Evolutionary conservation across 345 rosid species (phyloP).

Genomic region (Odontarrhena argentea): DNA sequence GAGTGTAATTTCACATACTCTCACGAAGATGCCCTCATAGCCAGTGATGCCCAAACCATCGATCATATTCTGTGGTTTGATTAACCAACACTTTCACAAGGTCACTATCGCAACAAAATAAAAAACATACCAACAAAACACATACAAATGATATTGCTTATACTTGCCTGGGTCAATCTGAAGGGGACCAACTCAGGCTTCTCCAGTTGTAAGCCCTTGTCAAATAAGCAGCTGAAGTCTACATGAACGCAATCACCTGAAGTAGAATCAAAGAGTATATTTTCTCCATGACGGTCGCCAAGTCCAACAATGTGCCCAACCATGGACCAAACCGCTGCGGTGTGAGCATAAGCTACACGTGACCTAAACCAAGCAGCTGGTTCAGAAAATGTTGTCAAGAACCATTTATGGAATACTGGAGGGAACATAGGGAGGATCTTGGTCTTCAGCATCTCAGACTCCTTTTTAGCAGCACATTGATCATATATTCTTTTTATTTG

Average conservation of each 20-base stretch:
- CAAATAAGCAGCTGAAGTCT: constrained; percentile 97
- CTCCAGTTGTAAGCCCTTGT: constrained; percentile 93
- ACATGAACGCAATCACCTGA: constrained; percentile 99
- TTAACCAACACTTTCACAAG: constrained; percentile 22
- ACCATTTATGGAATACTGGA: constrained; percentile 96
- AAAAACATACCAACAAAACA: constrained; percentile 13
- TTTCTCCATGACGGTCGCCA: constrained; percentile 97
- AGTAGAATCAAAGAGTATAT: constrained; percentile 96
- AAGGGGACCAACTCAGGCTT: constrained; percentile 99
- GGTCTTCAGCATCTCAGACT: constrained; percentile 85
- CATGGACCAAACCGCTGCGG: constrained; percentile 99
- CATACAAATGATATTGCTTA: background rate
- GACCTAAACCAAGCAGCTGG: constrained; percentile 99
- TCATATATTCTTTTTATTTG: constrained; percentile 86
- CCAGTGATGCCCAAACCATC: constrained; percentile 99
- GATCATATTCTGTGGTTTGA: constrained; percentile 74
- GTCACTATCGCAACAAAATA: constrained; percentile 11
- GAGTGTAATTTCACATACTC: constrained; percentile 86
- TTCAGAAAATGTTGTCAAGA: constrained; percentile 91
- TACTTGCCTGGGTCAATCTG: constrained; percentile 89
- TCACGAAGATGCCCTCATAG: constrained; percentile 84
- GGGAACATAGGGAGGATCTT: constrained; percentile 96
- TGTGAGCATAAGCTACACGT: constrained; percentile 93
- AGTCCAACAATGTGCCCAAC: constrained; percentile 98
- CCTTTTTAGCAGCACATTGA: constrained; percentile 79